Base-by-base conservation (phyloP, 495 filamentous ascomycete species). In the Haplographium delicatum region DNA sequence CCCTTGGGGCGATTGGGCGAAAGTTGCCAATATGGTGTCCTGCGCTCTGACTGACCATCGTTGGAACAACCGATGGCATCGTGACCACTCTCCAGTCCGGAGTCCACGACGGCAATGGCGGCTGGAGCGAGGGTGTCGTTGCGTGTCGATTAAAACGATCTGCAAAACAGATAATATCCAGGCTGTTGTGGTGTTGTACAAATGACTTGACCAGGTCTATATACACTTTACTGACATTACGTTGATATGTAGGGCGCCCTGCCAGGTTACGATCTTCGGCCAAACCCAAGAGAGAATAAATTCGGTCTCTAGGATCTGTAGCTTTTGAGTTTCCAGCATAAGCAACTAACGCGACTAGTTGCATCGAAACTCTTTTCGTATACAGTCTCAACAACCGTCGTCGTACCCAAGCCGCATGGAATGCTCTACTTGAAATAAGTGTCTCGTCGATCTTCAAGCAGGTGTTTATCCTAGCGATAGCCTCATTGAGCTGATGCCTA, bases 141-240 rank as follows among this genome's bases (percentile, higher is more conserved):
- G 4, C 31, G n/a, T 40, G 15, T 22, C n/a, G 8, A 15, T 49
- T 4, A 34, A 49, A 49, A 20, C 31, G 31, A 49, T 49, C 24
- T 4, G 34, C 31, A 8, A 38, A 28, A 20, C 46, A 49, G 15
- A 49, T 49, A 34, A 49, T 49, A 49, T 49, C 46, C 18, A 49
- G 24, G 26, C 19, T 38, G 2, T 39, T 26, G 19, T 49, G 22
- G 6, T 38, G 4, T 8, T 26, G 9, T 2, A 49, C 24, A 39
- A 38, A 49, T 2, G 31, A 26, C 20, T 22, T 38, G 9, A 39
- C 46, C 5, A 49, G 10, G 11, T 16, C 28, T 24, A 34, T 13
- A 15, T 38, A 49, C 15, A 26, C 5, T n/a, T 49, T 26, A 5
- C n/a, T 20, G 39, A 47, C 7, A 30, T 46, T 9, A 18, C 31